These are phyloP conservation scores for Russula sp. DNA, from an alignment of 768 basidiomycete species.

Conservation along the genomic window DNA sequence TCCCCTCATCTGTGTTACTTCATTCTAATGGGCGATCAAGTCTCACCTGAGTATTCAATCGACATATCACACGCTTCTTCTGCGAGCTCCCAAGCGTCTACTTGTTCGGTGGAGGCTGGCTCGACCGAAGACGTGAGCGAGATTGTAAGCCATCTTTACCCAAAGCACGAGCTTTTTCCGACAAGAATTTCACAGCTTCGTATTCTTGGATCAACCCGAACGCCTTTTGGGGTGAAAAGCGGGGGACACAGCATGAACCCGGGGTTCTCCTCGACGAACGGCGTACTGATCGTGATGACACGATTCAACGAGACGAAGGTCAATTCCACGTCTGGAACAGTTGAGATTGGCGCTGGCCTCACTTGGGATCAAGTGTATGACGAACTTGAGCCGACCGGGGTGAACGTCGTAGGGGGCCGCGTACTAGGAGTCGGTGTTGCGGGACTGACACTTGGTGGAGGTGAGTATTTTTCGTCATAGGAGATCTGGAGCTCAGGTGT, in stretches of 20 bases:
- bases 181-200: neutral
- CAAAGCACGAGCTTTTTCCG: slow-evolving; percentile 1
- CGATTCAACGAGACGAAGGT: neutral
- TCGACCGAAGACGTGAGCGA: slow-evolving; percentile 23
- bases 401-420: slow-evolving; percentile 2
- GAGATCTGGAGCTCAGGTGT: slow-evolving; percentile 5
- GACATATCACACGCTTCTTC: slow-evolving; percentile 13
- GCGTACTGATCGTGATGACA: neutral
- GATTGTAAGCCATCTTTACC: slow-evolving; percentile 17
- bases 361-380: slow-evolving; percentile 4
- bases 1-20: neutral
- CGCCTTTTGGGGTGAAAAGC: neutral
- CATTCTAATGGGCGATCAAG: slow-evolving; percentile 7
- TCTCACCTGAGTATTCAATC: slow-evolving; percentile 7
- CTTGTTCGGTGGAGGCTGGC: slow-evolving; percentile 29
- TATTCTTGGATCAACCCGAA: neutral
- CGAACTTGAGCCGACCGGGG: neutral
- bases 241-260: slow-evolving; percentile 1
- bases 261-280: neutral
- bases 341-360: slow-evolving; percentile 10
- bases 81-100: slow-evolving; percentile 16
- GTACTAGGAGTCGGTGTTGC: neutral
- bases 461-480: slow-evolving; percentile 6
- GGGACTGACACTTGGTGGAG: slow-evolving; percentile 19
- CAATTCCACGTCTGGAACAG: neutral